Evolutionary conservation across 2,329 filamentous ascomycete species (phyloP).

Genomic region (Aspergillus arachidicola): DNA sequence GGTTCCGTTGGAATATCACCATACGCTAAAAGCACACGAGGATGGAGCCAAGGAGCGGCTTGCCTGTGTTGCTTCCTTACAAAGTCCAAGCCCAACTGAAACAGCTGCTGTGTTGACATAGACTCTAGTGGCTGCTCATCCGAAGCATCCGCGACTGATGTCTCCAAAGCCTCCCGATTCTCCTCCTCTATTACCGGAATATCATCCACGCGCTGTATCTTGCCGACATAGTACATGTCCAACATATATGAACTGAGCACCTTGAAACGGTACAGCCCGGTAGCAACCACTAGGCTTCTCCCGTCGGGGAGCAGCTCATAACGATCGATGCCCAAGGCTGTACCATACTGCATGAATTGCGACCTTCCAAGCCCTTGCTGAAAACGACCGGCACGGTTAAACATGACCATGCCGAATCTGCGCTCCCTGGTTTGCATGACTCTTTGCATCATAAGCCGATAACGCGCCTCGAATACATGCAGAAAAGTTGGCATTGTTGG

Average conservation of each 20-base stretch:
- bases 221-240: conserved; percentile 79
- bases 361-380: conserved; percentile 57
- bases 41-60: conserved; percentile 74
- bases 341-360: conserved; percentile 74
- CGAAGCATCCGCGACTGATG: conserved; percentile 30
- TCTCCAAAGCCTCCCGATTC: conserved; percentile 70
- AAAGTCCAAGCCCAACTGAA: conserved; percentile 68
- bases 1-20: conserved; percentile 77
- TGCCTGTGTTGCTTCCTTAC: conserved; percentile 68
- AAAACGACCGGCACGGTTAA: conserved; percentile 57
- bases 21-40: conserved; percentile 71
- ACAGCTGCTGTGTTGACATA: conserved; percentile 71
- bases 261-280: conserved; percentile 75
- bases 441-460: conserved; percentile 84
- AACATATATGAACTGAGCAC: conserved; percentile 63
- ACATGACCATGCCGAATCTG: conserved; percentile 84
- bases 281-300: conserved; percentile 77
- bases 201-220: conserved; percentile 76
- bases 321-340: conserved; percentile 73
- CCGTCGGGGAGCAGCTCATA: conserved; percentile 76
- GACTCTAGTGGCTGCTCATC: conserved; percentile 37
- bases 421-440: conserved; percentile 69
- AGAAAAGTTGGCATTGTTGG: conserved; percentile 83
- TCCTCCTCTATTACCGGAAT: conserved; percentile 82
- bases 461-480: conserved; percentile 90